Conservation (phyloP, 1,139 yeast species). For the Hanseniaspora uvarum region DNA sequence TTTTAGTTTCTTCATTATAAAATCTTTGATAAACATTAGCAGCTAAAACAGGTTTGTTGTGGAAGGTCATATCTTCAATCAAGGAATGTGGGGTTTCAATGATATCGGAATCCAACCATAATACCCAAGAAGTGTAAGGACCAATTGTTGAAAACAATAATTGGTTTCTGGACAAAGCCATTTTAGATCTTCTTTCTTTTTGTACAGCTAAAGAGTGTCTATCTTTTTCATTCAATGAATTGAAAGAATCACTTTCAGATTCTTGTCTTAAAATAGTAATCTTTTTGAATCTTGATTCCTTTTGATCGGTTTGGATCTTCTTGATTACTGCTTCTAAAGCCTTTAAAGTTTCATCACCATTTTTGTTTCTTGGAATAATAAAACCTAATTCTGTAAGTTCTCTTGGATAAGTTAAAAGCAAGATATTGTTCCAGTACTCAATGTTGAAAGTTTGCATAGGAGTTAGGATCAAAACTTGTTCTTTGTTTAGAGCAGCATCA, state of each 20-base stretch:
- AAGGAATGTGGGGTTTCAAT: conserved; percentile 74
- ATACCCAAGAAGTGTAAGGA: conserved; percentile 85
- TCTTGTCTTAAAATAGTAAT: conserved; percentile 86
- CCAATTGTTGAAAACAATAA: conserved; percentile 79
- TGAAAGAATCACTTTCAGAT: conserved; percentile 48
- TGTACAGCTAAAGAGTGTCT: conserved; percentile 71
- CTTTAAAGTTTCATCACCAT: conserved; percentile 70
- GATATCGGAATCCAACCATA: conserved; percentile 93
- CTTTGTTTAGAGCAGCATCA: conserved; percentile 60
- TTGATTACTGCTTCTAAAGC: conserved; percentile 65
- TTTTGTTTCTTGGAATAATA: conserved; percentile 68
- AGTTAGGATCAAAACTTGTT: conserved; percentile 71
- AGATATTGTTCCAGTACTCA: conserved; percentile 77
- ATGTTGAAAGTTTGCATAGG: conserved; percentile 81
- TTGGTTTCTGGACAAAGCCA: conserved; percentile 92
- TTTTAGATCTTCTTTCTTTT: conserved; percentile 74
- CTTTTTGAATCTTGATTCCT: conserved; percentile 56
- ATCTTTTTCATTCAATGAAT: conserved; percentile 63
- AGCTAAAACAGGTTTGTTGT: conserved; percentile 74
- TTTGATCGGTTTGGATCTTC: conserved; percentile 49
- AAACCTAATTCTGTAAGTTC: conserved; percentile 78
- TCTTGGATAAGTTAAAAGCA: conserved; percentile 70
- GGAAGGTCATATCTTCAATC: conserved; percentile 78
- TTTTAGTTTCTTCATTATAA: conserved; percentile 46
- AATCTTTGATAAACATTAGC: conserved; percentile 89